Evolutionary conservation across 371 early-diverging fungal species (phyloP), one percentile per base, ranked within the genome.

Genomic region (Mucor irregularis): DNA sequence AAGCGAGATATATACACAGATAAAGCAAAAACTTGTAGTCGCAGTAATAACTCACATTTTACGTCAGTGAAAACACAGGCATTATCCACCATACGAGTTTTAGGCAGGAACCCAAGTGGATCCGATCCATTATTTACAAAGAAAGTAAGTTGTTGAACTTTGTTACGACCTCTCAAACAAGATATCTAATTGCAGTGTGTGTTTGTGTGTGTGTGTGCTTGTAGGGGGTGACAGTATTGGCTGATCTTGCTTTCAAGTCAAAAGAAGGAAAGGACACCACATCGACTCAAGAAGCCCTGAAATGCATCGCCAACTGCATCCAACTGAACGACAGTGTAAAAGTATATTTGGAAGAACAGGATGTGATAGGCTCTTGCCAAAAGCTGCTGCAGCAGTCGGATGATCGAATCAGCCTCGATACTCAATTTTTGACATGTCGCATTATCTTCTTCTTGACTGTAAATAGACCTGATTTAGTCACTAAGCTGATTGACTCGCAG

Each of bases 361-460:
- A 71, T 14, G 69, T 78, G 5, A 51, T 77, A n/a, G 50, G 60
- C 11, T 58, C 61, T 16, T 72, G 75, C 45, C 64, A 56, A 48
- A 40, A 43, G n/a, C 29, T 76, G 25, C 52, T 84, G 26, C 59
- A 70, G 54, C 59, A 65, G 37, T 38, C 67, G 1, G 61, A 64
- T 16, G 38, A 37, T 24, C 45, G 17, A 0, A 37, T 64, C 42
- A 74, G 78, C 37, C 66, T 71, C 25, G 80, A 81, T 43, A 64
- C 77, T 8, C 81, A 82, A 61, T 86, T 86, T 61, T 58, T 86
- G 47, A 55, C 69, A 16, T 76, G 78, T 34, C 79, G 85, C 40
- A 77, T 84, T 31, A 59, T 84, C 5, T 81, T 84, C 51, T 67
- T 84, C n/a, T 61, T 82, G 62, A 84, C 84, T 4, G 75, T 86